Evolutionary conservation across 164 flowering plant genomes (phyloP), one percentile per base, ranked within the genome.

Genomic region (Nymphaea colorata): DNA sequence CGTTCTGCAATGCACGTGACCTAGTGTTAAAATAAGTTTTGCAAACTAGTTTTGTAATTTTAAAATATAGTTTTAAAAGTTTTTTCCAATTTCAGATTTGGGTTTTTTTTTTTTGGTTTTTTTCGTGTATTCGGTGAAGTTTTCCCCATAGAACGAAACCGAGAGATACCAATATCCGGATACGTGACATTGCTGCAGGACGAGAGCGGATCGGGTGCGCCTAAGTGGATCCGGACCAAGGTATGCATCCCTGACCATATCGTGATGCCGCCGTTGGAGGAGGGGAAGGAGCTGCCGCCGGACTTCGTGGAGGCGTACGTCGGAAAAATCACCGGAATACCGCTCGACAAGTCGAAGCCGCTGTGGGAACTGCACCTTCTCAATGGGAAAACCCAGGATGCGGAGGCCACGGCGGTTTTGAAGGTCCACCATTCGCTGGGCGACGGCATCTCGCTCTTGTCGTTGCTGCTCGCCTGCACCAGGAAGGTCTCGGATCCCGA

Each of bases 341-440:
- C 75, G 3, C 68, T 87, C 6, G 87, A 87, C 74, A 63, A 59
- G 65, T 76, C 87, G 2, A 83, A 77, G 53, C 91, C 95, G 3
- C 64, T 85, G 0, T 89, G 95, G 95, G 95, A 89, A 2, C 71
- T 84, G 44, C 91, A 89, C 68, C 57, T 84, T 44, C 85, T 89
- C 62, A 84, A 86, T 53, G 44, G 87, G 10, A 74, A 76, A 66
- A 85, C 86, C 44, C 51, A 80, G 2, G 77, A 82, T 15, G 85
- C 88, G 0, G 79, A 80, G 36, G 75, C 83, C 1, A 66, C 79
- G 2, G 85, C 71, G 2, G 45, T 87, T 3, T 75, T 84, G 44
- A 76, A 82, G 55, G 71, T 85, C 66, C 91, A 89, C 75, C 95
- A 89, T 73, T 87, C 96, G 0, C 70, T 87, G 10, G 93, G 96